Base-by-base conservation (phyloP, 148 eudicot genomes). In the Fallopia convolvulus region DNA sequence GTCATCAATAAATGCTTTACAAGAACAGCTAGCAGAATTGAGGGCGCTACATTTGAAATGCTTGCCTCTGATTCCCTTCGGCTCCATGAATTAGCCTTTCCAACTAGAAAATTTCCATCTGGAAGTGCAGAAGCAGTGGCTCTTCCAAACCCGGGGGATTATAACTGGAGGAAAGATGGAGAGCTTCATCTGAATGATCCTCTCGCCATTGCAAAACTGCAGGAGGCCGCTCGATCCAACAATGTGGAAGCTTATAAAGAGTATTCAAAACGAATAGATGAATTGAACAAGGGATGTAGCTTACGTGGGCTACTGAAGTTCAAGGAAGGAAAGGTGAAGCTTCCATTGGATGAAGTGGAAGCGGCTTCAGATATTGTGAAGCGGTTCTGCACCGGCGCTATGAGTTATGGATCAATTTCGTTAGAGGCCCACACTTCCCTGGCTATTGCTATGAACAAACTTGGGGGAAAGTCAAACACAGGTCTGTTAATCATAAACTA, bases 361-460 rank as follows among this genome's bases (percentile, higher is more conserved):
- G 85, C 99, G 60, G 99, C 93, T 2, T 90, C 94, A 77, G 98
- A 91, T 84, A 96, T 96, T 81, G 99, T 96, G 76, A 96, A 96
- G 80, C 90, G 99, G 76, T 96, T 96, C 71, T 87, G 93, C 78
- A 96, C 99, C 20, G 99, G 99, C 63, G 99, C 99, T 72, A 96
- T 96, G 99, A 96, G 99, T 83, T 96, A 96, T 80, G 99, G 99
- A 41, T 96, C 99, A 39, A 96, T 96, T 70, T 96, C 99, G 47
- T 79, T 96, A 82, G 99, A 96, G 85, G 98, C 99, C 44, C 99
- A 96, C 74, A 80, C 91, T 47, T 91, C 99, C 81, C 87, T 96
- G 60, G 99, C 99, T 77, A 82, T 88, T 23, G 99, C 99, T 39
- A 96, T 96, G 98, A 96, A 96, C 86, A 93, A 84, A 85, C 81